Base-by-base conservation (phyloP, 1,284 basidiomycete genomes). In the Porogramme epimiltina region DNA sequence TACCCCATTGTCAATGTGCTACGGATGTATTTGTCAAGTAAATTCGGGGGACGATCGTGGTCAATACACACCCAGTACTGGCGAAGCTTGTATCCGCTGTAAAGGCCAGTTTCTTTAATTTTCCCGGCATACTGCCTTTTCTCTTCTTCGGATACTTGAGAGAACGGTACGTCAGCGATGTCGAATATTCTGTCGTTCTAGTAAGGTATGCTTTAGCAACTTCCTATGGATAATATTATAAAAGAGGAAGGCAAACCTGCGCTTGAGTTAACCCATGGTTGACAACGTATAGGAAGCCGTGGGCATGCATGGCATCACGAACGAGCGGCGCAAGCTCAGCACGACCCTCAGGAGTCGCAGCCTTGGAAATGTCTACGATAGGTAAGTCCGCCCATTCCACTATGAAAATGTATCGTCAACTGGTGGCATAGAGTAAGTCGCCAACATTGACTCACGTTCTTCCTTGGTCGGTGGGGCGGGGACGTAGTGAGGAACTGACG, bases 321-420 rank as follows among this genome's bases (percentile, higher is more conserved):
- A 83, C 71, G 59, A 79, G 72, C 18, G 66, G 58, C 1, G 79
- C 76, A 2, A 87, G 72, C 46, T 71, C 67, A 1, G 64, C 62
- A 28, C 77, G 76, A 3, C 76, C 80, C 50, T 80, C 77, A 0
- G 69, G 66, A 0, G 72, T 81, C 8, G 64, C 58, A 26, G 73
- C 72, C 43, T 76, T 76, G 26, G 81, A 72, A 10, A 89, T 66
- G 62, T 89, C 87, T 51, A 90, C 77, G 46, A 80, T 73, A 16
- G 82, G 74, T 18, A 89, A 75, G 41, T 87, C 77, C 0, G 83
- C 87, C 72, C 82, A 87, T 37, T 85, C 78, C 67, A 85, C 84
- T 86, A 41, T 22, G 19, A n/a, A 31, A 9, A 28, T n/a, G n/a
- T n/a, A 41, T 28, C n/a, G 34, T 23, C 5, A 38, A 24, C 9